Evolutionary conservation across 306 rosid species (phyloP).

Genomic region (Quercus cerris): DNA sequence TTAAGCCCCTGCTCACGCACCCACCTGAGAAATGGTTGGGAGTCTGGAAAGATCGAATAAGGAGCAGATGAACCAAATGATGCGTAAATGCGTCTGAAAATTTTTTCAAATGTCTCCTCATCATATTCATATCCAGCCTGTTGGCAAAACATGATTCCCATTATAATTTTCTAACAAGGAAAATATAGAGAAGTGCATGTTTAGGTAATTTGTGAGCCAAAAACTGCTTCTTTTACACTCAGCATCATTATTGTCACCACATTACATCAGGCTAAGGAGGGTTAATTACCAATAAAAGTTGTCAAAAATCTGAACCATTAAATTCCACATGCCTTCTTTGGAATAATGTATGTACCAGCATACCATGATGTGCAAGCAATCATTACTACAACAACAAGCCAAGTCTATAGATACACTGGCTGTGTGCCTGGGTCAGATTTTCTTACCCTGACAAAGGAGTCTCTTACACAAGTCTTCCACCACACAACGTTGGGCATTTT

Average conservation of each 20-base stretch:
- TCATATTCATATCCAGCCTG: constrained; percentile 96
- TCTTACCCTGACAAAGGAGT: constrained; percentile 88
- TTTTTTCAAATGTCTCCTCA: constrained; percentile 96
- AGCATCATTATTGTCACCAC: background rate
- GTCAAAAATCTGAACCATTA: background rate
- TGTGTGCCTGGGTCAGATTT: background rate
- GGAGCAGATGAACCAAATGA: constrained; percentile 98
- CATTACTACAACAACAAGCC: constrained; percentile 1
- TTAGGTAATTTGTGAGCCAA: background rate
- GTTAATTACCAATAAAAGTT: background rate
- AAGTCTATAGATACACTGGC: constrained; percentile 6
- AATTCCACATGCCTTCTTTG: constrained; percentile 7
- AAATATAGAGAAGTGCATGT: background rate
- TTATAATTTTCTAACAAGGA: background rate
- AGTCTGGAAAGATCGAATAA: constrained; percentile 67
- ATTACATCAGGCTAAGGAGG: background rate
- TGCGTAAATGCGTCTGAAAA: constrained; percentile 82
- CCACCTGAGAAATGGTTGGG: constrained; percentile 93
- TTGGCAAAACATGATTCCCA: constrained; percentile 28
- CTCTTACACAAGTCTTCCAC: constrained; percentile 94
- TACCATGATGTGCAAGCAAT: constrained; percentile 3
- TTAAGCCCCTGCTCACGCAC: constrained; percentile 65
- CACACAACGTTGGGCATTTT: constrained; percentile 86
- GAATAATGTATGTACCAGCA: background rate
- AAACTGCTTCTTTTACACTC: background rate